Evolutionary conservation across 192 early-diverging fungal genomes (phyloP).

Genomic region (Coemansia sp.): DNA sequence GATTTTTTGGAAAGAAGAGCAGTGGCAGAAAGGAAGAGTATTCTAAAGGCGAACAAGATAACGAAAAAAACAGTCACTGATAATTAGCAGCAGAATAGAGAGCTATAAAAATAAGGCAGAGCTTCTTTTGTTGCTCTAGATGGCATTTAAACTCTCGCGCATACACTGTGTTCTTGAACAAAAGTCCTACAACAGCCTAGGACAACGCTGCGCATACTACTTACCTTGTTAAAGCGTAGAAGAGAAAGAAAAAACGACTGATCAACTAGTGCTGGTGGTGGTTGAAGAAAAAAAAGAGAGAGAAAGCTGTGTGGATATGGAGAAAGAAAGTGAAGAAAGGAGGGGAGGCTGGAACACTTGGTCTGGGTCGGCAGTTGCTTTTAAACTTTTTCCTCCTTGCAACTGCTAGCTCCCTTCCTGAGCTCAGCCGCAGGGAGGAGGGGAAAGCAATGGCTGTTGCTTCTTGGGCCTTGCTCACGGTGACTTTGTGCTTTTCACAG

Average conservation of each 20-base stretch:
- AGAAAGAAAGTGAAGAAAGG: constrained; percentile 4
- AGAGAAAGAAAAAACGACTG: background rate
- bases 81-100: background rate
- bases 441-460: background rate
- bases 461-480: constrained; percentile 3
- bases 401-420: too few relatives aligned
- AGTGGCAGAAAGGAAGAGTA: background rate
- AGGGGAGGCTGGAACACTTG: background rate
- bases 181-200: background rate
- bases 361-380: background rate
- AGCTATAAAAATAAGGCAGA: background rate
- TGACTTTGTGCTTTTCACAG: constrained; percentile 11
- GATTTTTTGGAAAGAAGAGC: background rate
- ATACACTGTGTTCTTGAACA: too few relatives aligned
- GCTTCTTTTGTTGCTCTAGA: too few relatives aligned
- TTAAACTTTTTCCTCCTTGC: constrained; percentile 2
- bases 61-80: background rate
- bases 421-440: too few relatives aligned
- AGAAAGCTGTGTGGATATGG: too few relatives aligned
- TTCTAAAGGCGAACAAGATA: background rate
- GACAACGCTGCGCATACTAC: background rate
- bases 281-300: background rate
- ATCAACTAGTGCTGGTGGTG: background rate
- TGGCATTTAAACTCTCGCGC: too few relatives aligned
- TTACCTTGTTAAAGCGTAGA: background rate